These are phyloP conservation scores for Penicillium silybi DNA, from an alignment of 495 filamentous ascomycete genomes.

Conservation along the genomic window DNA sequence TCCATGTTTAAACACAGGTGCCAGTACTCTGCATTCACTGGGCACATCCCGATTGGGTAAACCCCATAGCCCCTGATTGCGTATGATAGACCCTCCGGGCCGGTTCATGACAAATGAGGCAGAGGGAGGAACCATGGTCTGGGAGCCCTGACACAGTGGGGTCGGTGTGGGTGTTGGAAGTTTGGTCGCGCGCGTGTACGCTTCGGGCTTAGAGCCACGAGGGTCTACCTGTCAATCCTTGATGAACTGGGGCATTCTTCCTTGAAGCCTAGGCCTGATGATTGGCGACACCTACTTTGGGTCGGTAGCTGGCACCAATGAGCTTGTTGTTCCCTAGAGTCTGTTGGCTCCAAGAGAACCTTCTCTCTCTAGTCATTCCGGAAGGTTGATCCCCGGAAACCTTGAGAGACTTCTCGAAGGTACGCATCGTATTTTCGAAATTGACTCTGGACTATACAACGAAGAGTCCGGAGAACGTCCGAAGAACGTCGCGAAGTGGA, in stretches of 20 bases:
- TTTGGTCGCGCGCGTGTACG: conserved; percentile 7
- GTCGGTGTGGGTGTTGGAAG: conserved; percentile 15
- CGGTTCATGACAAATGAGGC: conserved; percentile 30
- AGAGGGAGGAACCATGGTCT: conserved; percentile 31
- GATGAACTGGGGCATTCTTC: conserved; percentile 29
- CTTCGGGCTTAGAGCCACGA: conserved; percentile 15
- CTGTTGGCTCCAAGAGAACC: conserved; percentile 19
- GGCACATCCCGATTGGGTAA: conserved; percentile 14
- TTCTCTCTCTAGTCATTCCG: conserved; percentile 23
- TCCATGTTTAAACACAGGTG: conserved; percentile 4
- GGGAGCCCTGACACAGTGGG: conserved; percentile 29
- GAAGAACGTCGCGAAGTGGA: conserved; percentile 2
- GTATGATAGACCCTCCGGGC: conserved; percentile 19
- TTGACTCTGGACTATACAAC: neutral
- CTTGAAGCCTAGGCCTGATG: conserved; percentile 11
- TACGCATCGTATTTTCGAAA: neutral
- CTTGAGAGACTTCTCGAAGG: conserved; percentile 23
- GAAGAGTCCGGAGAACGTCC: neutral
- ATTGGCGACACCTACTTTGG: conserved; percentile 23
- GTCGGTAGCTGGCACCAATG: conserved; percentile 24
- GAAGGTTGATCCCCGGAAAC: conserved; percentile 22
- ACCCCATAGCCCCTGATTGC: conserved; percentile 25
- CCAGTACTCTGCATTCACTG: conserved; percentile 1
- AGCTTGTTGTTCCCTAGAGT: conserved; percentile 13
- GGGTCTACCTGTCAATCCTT: conserved; percentile 27